Evolutionary conservation across 2,329 filamentous ascomycete genomes (phyloP), one percentile per base, ranked within the genome.

Genomic region (Calycina herbarum): DNA sequence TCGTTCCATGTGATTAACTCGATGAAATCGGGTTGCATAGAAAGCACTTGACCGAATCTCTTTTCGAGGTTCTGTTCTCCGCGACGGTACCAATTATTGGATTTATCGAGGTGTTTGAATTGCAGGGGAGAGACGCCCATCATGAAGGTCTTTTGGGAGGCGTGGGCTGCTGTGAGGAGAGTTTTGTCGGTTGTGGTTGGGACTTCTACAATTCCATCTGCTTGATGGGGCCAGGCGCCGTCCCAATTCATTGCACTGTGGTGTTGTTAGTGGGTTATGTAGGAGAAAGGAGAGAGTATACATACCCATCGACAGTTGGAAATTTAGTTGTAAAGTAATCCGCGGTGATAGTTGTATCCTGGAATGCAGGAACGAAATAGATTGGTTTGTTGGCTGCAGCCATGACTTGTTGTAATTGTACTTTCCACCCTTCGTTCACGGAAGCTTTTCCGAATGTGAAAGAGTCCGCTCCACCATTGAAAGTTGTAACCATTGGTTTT

Each of bases 1-100:
- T 80, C 78, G 59, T 80, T 80, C 78, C 78, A 80, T 15, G 77
- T 78, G 58, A 78, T 77, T 4, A 79, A 69, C 67, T 80, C 75
- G 10, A 79, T 67, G 61, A 79, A 77, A 59, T 79, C 76, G 2
- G 78, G 78, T 59, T 76, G 71, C 10, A 79, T 40, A 7, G 64
- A 51, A 0, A 80, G 71, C 11, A 75, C 73, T 64, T 76, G 73
- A 0, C 33, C 64, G 61, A 77, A 72, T 40, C 75, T 74, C 56
- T 73, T 60, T 24, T 76, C 74, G 17, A 79, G 73, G 59, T 79
- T 79, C 8, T 72, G 68, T 61, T 79, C 77, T 59, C 77, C 77
- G 33, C 75, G 75, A 5, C 76, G 75, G 48, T 71, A 71, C 71
- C 78, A 79, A 67, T 78, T 77, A 27, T 75, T 64, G 1, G 59